Percentiles rank a stretch among this genome's conserved stretches.
phyloP scores from a whole-genome alignment of 768 basidiomycete species.

The Amanita subjunquillea region DNA sequence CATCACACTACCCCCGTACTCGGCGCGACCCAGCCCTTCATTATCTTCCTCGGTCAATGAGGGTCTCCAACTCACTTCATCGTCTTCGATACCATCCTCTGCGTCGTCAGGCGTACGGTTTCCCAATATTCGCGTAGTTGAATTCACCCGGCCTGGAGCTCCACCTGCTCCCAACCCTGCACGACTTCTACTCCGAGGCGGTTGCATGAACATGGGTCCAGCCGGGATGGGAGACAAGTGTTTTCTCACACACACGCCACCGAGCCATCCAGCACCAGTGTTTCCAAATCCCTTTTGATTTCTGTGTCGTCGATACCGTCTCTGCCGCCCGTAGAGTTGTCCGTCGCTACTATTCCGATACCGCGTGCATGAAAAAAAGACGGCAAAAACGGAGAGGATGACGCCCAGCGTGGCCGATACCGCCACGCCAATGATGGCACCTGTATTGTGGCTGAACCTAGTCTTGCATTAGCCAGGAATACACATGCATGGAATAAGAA shows the following conservation, averaged over 20 bases:
- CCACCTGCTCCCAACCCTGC: background rate
- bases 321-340: slow-evolving; percentile 9
- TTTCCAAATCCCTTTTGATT: background rate
- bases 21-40: slow-evolving; percentile 12
- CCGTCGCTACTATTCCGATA: slow-evolving; percentile 10
- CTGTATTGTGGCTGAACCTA: slow-evolving; percentile 27
- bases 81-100: slow-evolving; percentile 6
- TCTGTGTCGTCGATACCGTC: slow-evolving; percentile 8
- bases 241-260: background rate
- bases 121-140: background rate
- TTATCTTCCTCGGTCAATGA: slow-evolving; percentile 22
- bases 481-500: background rate
- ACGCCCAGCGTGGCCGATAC: slow-evolving; percentile 18
- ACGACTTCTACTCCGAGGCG: background rate
- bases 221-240: background rate
- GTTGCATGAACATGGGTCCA: background rate
- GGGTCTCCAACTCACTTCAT: slow-evolving; percentile 17
- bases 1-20: background rate
- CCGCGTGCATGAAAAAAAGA: slow-evolving; percentile 22
- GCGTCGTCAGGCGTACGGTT: slow-evolving; percentile 8
- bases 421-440: slow-evolving; percentile 27
- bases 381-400: slow-evolving; percentile 17
- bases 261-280: background rate
- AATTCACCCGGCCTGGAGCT: background rate
- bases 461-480: background rate